phyloP scores from a whole-genome alignment of 1,284 basidiomycete genomes.

The Athelia psychrophila region DNA sequence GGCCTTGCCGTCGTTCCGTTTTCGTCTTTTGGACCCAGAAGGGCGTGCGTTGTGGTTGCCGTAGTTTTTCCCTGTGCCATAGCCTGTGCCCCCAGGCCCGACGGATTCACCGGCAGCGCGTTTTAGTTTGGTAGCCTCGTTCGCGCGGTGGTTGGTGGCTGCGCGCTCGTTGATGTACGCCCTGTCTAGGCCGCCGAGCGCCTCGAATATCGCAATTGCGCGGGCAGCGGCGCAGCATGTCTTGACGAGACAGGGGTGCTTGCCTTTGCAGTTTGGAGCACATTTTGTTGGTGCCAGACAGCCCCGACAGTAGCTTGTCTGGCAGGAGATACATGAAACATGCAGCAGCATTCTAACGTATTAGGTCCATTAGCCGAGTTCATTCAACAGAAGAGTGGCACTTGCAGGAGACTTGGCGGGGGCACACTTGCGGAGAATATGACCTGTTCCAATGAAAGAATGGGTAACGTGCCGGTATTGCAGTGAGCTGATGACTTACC shows the following conservation, averaged over 20 bases:
- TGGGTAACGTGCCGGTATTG: not conserved
- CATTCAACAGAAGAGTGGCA: not conserved
- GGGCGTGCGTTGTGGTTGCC: constrained; percentile 2
- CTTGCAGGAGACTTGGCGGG: constrained; percentile 30
- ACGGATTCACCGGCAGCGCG: constrained; percentile 24
- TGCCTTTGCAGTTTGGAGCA: constrained; percentile 39
- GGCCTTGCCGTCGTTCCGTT: constrained; percentile 2
- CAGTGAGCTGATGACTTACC: constrained; percentile 24
- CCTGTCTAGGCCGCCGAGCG: constrained; percentile 44
- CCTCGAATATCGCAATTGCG: constrained; percentile 48
- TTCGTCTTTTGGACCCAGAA: constrained; percentile 6
- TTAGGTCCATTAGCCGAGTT: not conserved
- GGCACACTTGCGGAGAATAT: constrained; percentile 31
- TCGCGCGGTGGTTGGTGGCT: constrained; percentile 34
- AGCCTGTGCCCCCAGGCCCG: constrained; percentile 52
- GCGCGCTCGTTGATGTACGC: constrained; percentile 39
- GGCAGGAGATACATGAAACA: constrained; percentile 37
- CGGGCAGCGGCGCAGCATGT: constrained; percentile 45
- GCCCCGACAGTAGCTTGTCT: constrained; percentile 44
- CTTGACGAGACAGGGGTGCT: constrained; percentile 29
- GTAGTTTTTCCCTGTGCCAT: constrained; percentile 24
- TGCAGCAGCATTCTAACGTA: constrained; percentile 33
- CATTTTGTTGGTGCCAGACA: constrained; percentile 41
- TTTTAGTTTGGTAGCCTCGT: constrained; percentile 23
- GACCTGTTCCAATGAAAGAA: constrained; percentile 28